phyloP scores from a whole-genome alignment of 306 rosid genomes.

The Quercus ilex region DNA sequence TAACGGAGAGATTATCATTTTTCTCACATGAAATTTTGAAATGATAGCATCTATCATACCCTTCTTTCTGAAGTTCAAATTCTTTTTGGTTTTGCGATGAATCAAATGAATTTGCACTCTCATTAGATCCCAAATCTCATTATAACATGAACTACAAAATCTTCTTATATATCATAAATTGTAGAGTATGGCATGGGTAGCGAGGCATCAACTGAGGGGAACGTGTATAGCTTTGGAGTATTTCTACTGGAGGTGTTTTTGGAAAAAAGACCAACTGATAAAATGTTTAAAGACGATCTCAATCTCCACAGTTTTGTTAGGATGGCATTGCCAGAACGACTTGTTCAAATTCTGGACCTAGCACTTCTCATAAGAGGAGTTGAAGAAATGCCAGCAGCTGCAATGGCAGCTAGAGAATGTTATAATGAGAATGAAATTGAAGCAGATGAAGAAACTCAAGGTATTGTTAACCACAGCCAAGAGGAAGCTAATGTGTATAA shows the following conservation, averaged over 20 bases:
- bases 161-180: neutral
- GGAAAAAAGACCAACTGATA: conserved; percentile 22
- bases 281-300: conserved; percentile 22
- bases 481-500: neutral
- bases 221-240: conserved; percentile 35
- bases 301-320: conserved; percentile 21
- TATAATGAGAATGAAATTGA: neutral
- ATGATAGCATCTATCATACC: too few species aligned
- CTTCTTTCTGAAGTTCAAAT: too few species aligned
- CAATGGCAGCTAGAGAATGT: neutral
- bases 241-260: conserved; percentile 29
- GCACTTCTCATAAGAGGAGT: conserved; percentile 12
- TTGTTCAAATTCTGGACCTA: conserved; percentile 28
- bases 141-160: too few species aligned
- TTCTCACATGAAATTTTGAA: too few species aligned
- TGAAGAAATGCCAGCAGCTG: neutral
- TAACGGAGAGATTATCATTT: too few species aligned
- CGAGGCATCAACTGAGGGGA: conserved; percentile 22
- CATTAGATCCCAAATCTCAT: too few species aligned
- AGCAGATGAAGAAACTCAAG: neutral
- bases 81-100: too few species aligned
- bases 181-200: conserved; percentile 32
- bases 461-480: neutral
- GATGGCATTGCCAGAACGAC: conserved; percentile 13
- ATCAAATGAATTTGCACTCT: too few species aligned